Percentiles rank a stretch among this genome's conserved stretches.
phyloP scores from a whole-genome alignment of 164 flowering plant species.

The Kingdonia uniflora region DNA sequence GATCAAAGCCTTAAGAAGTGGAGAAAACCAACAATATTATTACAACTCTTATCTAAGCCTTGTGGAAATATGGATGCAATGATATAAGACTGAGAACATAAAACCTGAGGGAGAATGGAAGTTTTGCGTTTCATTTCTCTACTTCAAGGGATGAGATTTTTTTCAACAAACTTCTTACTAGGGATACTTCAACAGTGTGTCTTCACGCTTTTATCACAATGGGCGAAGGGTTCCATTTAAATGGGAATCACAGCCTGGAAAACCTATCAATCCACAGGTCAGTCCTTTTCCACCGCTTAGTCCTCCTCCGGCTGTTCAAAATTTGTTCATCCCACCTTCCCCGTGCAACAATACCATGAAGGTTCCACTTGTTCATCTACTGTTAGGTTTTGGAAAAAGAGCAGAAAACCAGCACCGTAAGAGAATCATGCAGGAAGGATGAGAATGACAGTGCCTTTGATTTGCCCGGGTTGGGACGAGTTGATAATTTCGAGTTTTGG shows the following conservation, averaged over 20 bases:
- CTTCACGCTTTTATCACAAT: constrained; percentile 33
- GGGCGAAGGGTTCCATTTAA: constrained; percentile 38
- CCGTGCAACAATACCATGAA: constrained; percentile 10
- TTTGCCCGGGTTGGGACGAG: not conserved
- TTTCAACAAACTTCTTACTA: constrained; percentile 24
- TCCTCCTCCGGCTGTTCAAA: constrained; percentile 36
- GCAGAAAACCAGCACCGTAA: constrained; percentile 6
- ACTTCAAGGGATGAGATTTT: constrained; percentile 23
- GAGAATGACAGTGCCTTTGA: no score
- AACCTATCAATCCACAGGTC: constrained; percentile 25
- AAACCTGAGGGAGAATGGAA: not conserved
- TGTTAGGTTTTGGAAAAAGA: constrained; percentile 25
- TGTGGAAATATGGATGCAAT: constrained; percentile 10
- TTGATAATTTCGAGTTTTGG: constrained; percentile 11
- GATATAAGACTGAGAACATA: not conserved
- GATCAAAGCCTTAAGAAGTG: not conserved
- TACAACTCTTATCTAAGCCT: not conserved
- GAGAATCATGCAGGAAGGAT: not conserved
- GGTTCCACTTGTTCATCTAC: not conserved
- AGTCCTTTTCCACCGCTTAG: constrained; percentile 30
- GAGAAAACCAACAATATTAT: not conserved
- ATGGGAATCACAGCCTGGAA: constrained; percentile 60
- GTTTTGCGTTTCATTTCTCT: constrained; percentile 3
- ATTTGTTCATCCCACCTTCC: constrained; percentile 18
- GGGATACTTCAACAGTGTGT: constrained; percentile 31